A percentile compares a stretch with the other conserved stretches of the same genome.
Conservation (phyloP, 306 rosid species). For the Quercus wislizeni region DNA sequence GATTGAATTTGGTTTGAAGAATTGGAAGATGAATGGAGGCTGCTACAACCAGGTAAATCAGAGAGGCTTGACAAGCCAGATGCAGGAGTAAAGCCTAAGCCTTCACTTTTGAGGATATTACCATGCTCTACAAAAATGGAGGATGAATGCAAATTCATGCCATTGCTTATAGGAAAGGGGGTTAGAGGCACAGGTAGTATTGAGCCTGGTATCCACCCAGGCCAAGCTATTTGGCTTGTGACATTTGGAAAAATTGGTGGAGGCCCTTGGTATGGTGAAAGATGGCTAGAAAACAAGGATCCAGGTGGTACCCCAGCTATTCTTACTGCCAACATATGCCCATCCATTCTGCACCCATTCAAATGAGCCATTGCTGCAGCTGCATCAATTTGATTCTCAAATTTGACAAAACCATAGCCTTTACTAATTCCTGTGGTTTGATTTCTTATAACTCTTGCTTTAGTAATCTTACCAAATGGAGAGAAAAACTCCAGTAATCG, state of each 20-base stretch:
- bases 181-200: slow-evolving; percentile 19
- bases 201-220: slow-evolving; percentile 2
- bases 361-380: not conserved
- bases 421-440: slow-evolving; percentile 16
- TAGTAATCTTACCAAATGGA: slow-evolving; percentile 23
- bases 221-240: not conserved
- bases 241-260: slow-evolving; percentile 7
- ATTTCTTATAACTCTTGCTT: slow-evolving; percentile 21
- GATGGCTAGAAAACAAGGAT: not conserved
- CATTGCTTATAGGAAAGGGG: not conserved
- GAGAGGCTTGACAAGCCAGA: not conserved
- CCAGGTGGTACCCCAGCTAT: not conserved
- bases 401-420: slow-evolving; percentile 23
- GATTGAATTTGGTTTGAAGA: slow-evolving; percentile 4
- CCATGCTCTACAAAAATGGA: not conserved
- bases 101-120: not conserved
- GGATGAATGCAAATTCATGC: slow-evolving; percentile 9
- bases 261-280: not conserved
- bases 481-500: slow-evolving; percentile 21
- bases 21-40: not conserved
- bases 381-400: slow-evolving; percentile 10
- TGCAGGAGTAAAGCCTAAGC: slow-evolving; percentile 10
- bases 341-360: slow-evolving; percentile 24
- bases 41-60: not conserved
- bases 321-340: slow-evolving; percentile 12